Evolutionary conservation across 2,329 filamentous ascomycete genomes (phyloP).

Genomic region (Pseudogymnoascus sp.): DNA sequence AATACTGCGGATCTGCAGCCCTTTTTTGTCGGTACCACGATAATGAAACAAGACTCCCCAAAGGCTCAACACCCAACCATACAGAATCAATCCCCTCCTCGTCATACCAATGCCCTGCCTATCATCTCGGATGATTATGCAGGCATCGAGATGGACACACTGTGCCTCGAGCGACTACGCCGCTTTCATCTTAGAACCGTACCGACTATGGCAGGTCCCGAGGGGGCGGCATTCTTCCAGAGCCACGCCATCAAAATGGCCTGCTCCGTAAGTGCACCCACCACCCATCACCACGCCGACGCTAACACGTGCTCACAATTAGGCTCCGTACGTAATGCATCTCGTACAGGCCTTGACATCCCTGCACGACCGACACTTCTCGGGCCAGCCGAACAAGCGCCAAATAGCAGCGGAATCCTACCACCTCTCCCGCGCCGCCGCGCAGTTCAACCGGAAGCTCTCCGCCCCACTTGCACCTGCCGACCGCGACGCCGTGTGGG

Average conservation of each 20-base stretch:
- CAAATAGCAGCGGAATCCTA: constrained; percentile 33
- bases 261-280: constrained; percentile 30
- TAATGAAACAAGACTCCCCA: constrained; percentile 4
- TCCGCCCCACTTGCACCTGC: constrained; percentile 29
- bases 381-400: constrained; percentile 15
- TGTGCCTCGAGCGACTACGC: constrained; percentile 30
- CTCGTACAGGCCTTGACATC: constrained; percentile 44
- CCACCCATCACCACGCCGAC: constrained; percentile 14
- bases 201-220: constrained; percentile 32
- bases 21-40: constrained; percentile 22
- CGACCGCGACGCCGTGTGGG: constrained; percentile 42
- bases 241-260: constrained; percentile 33
- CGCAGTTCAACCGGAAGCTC: constrained; percentile 41
- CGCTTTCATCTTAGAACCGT: constrained; percentile 39
- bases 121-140: constrained; percentile 9
- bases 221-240: constrained; percentile 30
- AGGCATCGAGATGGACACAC: constrained; percentile 16
- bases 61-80: neutral
- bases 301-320: constrained; percentile 13
- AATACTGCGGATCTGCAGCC: constrained; percentile 28
- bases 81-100: neutral
- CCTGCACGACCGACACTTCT: constrained; percentile 44
- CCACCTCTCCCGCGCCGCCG: constrained; percentile 42
- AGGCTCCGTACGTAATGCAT: constrained; percentile 43
- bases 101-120: neutral